Conservation (phyloP, 352 stramenopile genomes). For the Hyaloperonospora arabidopsidis region DNA sequence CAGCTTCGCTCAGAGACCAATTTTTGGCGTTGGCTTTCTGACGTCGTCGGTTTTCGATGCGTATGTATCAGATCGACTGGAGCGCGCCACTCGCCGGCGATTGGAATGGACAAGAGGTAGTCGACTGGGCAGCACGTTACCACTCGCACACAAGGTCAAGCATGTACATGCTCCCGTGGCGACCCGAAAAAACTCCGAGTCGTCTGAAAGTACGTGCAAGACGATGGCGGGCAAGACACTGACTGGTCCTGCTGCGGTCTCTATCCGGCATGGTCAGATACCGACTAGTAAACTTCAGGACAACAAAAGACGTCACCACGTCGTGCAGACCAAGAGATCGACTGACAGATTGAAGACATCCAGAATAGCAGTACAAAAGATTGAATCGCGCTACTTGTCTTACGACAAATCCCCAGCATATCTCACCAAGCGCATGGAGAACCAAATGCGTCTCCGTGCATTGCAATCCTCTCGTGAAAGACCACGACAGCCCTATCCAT, state of each 20-base stretch:
- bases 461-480: not conserved
- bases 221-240: not conserved
- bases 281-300: not conserved
- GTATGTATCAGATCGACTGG: constrained; percentile 15
- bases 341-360: not conserved
- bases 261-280: not conserved
- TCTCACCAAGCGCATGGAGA: constrained; percentile 7
- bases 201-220: not conserved
- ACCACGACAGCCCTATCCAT: not conserved
- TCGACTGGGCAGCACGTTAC: constrained; percentile 1
- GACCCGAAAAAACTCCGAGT: too few species aligned
- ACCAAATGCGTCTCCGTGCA: constrained; percentile 6
- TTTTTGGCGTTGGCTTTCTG: constrained; percentile 3
- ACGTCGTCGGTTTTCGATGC: constrained; percentile 9
- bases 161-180: too few species aligned
- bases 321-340: not conserved
- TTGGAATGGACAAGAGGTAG: constrained; percentile 7
- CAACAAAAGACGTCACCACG: not conserved
- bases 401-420: constrained; percentile 13
- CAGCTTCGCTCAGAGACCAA: constrained; percentile 5
- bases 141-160: not conserved
- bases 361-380: not conserved
- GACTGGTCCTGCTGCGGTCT: not conserved
- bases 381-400: constrained; percentile 14
- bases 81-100: constrained; percentile 11